Percentiles rank a stretch among this genome's conserved stretches.
These are phyloP conservation scores for Paraphysoderma sedebokerense DNA, from an alignment of 371 early-diverging fungal genomes.

Conservation along the genomic window DNA sequence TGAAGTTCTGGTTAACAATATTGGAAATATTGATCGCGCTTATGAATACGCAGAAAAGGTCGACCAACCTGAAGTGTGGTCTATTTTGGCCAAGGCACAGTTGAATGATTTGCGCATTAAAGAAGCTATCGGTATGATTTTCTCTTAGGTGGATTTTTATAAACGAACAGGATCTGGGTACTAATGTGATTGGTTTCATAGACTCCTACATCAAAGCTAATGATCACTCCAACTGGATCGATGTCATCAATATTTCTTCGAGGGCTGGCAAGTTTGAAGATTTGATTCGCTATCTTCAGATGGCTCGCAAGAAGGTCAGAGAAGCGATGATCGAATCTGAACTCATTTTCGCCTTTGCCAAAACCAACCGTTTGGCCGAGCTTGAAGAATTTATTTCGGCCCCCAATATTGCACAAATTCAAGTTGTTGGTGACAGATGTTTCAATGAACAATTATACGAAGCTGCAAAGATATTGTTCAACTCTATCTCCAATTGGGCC, in stretches of 20 bases:
- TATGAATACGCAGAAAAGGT: constrained; percentile 85
- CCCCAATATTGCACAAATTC: constrained; percentile 87
- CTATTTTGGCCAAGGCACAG: constrained; percentile 85
- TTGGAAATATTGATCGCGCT: constrained; percentile 84
- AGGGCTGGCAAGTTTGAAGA: constrained; percentile 78
- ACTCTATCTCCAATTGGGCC: constrained; percentile 89
- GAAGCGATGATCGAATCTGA: constrained; percentile 89
- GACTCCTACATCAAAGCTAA: constrained; percentile 90
- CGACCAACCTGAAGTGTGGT: constrained; percentile 84
- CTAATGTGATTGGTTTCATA: constrained; percentile 1
- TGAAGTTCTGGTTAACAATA: constrained; percentile 74
- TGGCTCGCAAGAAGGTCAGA: constrained; percentile 82
- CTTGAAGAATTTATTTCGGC: constrained; percentile 78
- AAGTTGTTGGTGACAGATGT: constrained; percentile 87
- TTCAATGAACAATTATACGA: constrained; percentile 77
- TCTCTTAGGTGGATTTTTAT: neutral
- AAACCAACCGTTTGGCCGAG: constrained; percentile 77
- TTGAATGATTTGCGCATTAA: constrained; percentile 70
- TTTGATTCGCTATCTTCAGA: constrained; percentile 73
- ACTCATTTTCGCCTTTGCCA: constrained; percentile 81
- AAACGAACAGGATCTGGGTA: neutral
- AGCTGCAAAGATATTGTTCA: constrained; percentile 84
- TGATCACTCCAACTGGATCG: constrained; percentile 73
- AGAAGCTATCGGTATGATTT: constrained; percentile 57
- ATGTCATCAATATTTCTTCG: constrained; percentile 65